phyloP scores from a whole-genome alignment of 495 filamentous ascomycete species.

The Zalerion maritima region DNA sequence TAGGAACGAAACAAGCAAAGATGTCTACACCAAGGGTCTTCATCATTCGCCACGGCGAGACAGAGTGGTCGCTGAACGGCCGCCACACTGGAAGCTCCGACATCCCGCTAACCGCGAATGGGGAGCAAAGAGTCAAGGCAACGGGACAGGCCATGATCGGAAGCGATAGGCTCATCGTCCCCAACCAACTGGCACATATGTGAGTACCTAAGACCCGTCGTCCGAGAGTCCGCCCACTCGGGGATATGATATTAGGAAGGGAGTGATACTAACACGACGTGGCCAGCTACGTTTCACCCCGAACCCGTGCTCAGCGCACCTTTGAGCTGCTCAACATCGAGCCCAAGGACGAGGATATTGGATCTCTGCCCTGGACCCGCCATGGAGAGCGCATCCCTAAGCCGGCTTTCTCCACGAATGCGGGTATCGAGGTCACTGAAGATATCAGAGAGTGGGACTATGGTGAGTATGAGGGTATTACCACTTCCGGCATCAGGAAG shows the following conservation, averaged over 20 bases:
- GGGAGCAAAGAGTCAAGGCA: constrained; percentile 68
- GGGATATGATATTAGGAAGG: constrained; percentile 1
- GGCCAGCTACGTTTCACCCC: constrained; percentile 67
- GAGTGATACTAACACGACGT: constrained; percentile 1
- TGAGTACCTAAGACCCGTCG: constrained; percentile 15
- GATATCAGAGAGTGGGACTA: constrained; percentile 92
- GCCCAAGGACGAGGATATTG: constrained; percentile 17
- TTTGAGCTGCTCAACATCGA: constrained; percentile 65
- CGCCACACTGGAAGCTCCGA: constrained; percentile 81
- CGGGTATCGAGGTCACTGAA: constrained; percentile 52
- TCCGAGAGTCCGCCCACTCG: not conserved
- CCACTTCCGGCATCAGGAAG: constrained; percentile 51
- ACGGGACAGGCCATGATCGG: constrained; percentile 78
- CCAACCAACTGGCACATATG: constrained; percentile 65
- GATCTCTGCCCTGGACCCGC: constrained; percentile 30
- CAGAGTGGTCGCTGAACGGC: constrained; percentile 91
- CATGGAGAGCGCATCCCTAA: constrained; percentile 18
- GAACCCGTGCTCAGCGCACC: constrained; percentile 71
- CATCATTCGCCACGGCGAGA: constrained; percentile 86
- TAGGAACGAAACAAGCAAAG: no score
- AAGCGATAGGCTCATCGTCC: constrained; percentile 71
- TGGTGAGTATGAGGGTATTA: constrained; percentile 87
- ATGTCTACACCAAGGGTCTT: constrained; percentile 66
- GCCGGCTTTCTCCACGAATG: constrained; percentile 27
- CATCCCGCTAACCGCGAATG: constrained; percentile 71